Percentiles rank a stretch among this genome's conserved stretches.
Evolutionary conservation across 75 land plant genomes (phyloP).

Genomic region (Cupressus sempervirens): DNA sequence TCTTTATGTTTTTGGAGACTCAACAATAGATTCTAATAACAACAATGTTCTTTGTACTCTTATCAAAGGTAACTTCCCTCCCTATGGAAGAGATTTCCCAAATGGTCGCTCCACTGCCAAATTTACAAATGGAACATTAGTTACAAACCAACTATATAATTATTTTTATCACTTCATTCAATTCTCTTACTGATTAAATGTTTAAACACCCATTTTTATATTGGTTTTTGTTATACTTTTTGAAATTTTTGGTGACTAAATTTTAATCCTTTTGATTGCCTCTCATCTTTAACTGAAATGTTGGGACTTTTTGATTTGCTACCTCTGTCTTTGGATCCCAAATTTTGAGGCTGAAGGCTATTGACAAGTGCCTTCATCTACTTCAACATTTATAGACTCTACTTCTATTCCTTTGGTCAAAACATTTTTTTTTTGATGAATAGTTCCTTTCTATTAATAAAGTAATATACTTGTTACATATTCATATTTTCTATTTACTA

Average conservation of each 20-base stretch:
- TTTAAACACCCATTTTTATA: too few species aligned
- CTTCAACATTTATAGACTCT: neutral
- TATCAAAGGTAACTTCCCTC: slow-evolving; percentile 9
- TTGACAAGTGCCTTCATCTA: neutral
- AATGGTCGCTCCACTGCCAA: too few species aligned
- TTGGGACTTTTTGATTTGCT: neutral
- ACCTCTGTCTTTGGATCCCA: neutral
- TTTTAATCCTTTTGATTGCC: too few species aligned
- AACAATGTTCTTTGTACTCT: slow-evolving; percentile 15
- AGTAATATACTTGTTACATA: too few species aligned
- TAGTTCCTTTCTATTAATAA: too few species aligned
- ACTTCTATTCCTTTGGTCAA: neutral
- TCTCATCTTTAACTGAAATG: neutral
- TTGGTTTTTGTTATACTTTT: too few species aligned
- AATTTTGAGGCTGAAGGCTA: neutral
- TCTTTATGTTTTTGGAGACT: neutral
- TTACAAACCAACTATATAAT: slow-evolving; percentile 10
- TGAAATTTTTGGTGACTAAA: neutral
- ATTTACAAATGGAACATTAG: neutral
- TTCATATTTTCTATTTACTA: too few species aligned
- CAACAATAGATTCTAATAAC: slow-evolving; percentile 4
- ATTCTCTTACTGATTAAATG: too few species aligned
- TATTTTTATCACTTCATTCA: too few species aligned
- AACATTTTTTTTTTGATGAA: neutral
- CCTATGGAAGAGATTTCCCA: slow-evolving; percentile 11